Conservation (phyloP, 2,329 filamentous ascomycete genomes). For the Zymoseptoria brevis region DNA sequence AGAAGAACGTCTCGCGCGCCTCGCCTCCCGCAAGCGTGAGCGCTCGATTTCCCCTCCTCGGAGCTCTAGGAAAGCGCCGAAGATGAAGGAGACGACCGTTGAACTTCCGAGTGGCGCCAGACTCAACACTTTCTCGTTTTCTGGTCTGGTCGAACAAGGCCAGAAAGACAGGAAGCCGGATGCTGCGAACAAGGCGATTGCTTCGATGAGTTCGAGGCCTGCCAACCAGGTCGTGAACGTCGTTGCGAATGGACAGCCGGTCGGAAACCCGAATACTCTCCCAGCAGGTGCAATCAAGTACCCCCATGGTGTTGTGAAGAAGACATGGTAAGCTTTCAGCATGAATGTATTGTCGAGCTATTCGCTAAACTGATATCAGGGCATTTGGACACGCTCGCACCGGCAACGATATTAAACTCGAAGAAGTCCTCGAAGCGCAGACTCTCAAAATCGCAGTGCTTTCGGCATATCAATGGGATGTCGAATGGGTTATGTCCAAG, state of each 20-base stretch:
- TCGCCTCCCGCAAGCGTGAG: slow-evolving; percentile 54
- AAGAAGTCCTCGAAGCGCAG: slow-evolving; percentile 71
- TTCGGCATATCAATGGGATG: slow-evolving; percentile 81
- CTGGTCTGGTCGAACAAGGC: slow-evolving; percentile 15
- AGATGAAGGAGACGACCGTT: slow-evolving; percentile 15
- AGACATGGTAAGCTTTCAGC: slow-evolving; percentile 52
- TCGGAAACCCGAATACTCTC: neutral
- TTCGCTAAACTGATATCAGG: neutral
- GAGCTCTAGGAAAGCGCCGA: slow-evolving; percentile 21
- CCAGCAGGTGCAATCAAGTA: slow-evolving; percentile 33
- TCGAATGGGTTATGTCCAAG: slow-evolving; percentile 61
- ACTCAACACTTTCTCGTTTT: slow-evolving; percentile 17
- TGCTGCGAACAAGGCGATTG: slow-evolving; percentile 17
- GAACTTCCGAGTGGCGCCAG: slow-evolving; percentile 17
- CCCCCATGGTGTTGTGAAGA: slow-evolving; percentile 62
- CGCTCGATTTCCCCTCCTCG: slow-evolving; percentile 31
- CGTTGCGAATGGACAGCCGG: neutral
- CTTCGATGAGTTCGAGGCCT: slow-evolving; percentile 8
- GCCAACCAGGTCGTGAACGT: neutral
- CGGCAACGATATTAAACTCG: slow-evolving; percentile 72
- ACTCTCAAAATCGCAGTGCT: slow-evolving; percentile 69
- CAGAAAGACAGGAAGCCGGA: slow-evolving; percentile 17
- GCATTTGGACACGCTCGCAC: slow-evolving; percentile 53
- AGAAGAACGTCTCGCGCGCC: slow-evolving; percentile 65
- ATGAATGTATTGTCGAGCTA: neutral